Evolutionary conservation across 2,329 filamentous ascomycete species (phyloP).

Genomic region (Knufia fluminis): DNA sequence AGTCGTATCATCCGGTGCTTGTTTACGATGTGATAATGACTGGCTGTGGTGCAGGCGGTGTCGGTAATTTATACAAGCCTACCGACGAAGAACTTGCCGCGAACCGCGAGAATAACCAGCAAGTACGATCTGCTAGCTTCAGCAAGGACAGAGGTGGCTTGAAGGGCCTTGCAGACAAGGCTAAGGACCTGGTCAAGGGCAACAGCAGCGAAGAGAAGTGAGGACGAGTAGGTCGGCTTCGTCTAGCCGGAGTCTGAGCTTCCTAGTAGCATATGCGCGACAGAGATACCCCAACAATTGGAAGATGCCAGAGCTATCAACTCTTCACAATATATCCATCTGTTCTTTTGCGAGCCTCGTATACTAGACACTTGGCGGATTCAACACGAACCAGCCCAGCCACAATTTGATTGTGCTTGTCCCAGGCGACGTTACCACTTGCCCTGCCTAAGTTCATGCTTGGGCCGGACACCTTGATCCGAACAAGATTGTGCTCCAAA

Average conservation of each 20-base stretch:
- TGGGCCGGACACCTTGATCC: too few relatives aligned
- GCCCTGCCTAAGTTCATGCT: too few relatives aligned
- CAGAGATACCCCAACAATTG: background rate
- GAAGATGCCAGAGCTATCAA: too few relatives aligned
- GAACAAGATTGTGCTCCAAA: too few relatives aligned
- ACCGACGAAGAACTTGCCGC: constrained; percentile 24
- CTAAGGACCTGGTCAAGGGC: constrained; percentile 35
- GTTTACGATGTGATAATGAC: too few relatives aligned
- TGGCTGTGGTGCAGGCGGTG: constrained; percentile 21
- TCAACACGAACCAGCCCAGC: too few relatives aligned
- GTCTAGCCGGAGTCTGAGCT: background rate
- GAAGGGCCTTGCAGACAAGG: constrained; percentile 43
- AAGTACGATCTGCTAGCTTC: constrained; percentile 22
- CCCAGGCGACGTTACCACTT: too few relatives aligned
- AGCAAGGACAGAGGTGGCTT: constrained; percentile 23
- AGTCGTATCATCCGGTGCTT: constrained; percentile 10
- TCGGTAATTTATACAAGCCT: constrained; percentile 22
- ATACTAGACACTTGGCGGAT: too few relatives aligned
- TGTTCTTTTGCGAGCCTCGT: too few relatives aligned
- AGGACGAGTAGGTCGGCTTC: background rate
- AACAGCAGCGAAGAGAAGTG: background rate
- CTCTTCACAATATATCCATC: too few relatives aligned
- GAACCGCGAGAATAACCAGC: constrained; percentile 27
- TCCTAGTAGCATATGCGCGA: background rate
- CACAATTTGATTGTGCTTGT: too few relatives aligned